Percentiles rank a stretch among this genome's conserved stretches.
Conservation (phyloP, 345 rosid species). For the Pseudoturritis turrita region DNA sequence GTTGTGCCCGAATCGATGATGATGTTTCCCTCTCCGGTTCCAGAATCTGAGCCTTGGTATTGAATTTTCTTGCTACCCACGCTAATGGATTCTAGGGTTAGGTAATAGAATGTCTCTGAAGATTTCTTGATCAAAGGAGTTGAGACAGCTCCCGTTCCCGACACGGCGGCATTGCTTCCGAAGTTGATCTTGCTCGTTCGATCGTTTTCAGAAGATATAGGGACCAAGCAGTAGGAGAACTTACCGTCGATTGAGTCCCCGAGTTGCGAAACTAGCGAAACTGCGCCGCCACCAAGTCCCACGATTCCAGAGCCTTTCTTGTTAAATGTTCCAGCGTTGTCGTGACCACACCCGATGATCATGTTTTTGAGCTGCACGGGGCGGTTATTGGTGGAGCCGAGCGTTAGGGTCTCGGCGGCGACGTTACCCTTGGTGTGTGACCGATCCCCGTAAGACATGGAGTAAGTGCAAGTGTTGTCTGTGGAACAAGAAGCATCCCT, state of each 20-base stretch:
- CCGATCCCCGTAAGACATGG: not conserved
- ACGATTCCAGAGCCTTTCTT: constrained; percentile 6
- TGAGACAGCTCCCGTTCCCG: constrained; percentile 4
- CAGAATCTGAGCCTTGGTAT: not conserved
- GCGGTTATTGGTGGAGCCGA: constrained; percentile 15
- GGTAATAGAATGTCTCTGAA: not conserved
- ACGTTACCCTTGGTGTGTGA: constrained; percentile 9
- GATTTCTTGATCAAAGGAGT: constrained; percentile 3
- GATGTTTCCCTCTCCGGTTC: constrained; percentile 35
- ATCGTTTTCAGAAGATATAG: not conserved
- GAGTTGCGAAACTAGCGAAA: constrained; percentile 13
- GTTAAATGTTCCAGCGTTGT: not conserved
- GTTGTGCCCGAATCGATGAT: constrained; percentile 62
- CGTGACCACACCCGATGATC: constrained; percentile 21
- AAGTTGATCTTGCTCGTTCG: constrained; percentile 10
- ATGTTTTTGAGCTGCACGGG: constrained; percentile 3
- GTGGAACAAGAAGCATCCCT: not conserved
- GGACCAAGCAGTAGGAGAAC: constrained; percentile 25
- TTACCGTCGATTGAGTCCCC: constrained; percentile 8
- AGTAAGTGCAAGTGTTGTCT: not conserved
- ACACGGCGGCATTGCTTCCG: constrained; percentile 3
- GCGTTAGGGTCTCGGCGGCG: constrained; percentile 15
- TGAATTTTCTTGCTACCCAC: not conserved
- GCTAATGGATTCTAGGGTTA: constrained; percentile 20
- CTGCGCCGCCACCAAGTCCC: constrained; percentile 22